Base-by-base conservation (phyloP, 805 yeast species). In the Yarrowia sp. region DNA sequence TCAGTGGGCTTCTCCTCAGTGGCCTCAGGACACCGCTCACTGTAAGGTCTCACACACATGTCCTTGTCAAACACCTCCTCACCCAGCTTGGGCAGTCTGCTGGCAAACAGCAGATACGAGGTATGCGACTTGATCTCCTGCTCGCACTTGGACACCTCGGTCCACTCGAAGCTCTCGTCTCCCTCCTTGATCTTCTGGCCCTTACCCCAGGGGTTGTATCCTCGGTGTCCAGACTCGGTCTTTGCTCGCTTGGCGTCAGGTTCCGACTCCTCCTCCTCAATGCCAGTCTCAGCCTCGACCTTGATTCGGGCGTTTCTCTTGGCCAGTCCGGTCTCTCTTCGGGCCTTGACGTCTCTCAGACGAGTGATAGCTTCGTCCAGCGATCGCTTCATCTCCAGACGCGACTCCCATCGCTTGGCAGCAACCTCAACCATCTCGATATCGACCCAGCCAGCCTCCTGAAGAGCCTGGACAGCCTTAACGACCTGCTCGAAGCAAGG, bases 401-500 rank as follows among this genome's bases (percentile, higher is more conserved):
- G 87, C 14, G 96, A 91, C 77, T 93, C 98, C 90, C 91, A 94
- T 72, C 90, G 85, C 73, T 85, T 86, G 8, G 93, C 91, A 50
- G 89, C 88, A 61, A 92, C 88, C 76, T 94, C 98, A 3, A 94
- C 96, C 93, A 92, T 90, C 78, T 95, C 97, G 26, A 95, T 87
- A 16, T 86, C 84, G 5, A 85, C 83, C 97, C 98, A 95, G 0
- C 97, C 97, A 52, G 87, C 77, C 42, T 81, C 84, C 72, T 89
- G 87, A 69, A 95, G 80, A 0, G 90, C 89, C 72, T 86, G 89
- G 12, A 94, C 87, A 0, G 98, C 91, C 76, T 90, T 89, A 69
- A 89, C 89, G 3, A 95, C 99, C 80, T 95, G 99, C 79, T 95
- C 99, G 59, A 95, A 90, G 78, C 99, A 95, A 10, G 99, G 99